Evolutionary conservation across 1,284 basidiomycete genomes (phyloP), one percentile per base, ranked within the genome.

Genomic region (Puccinia horiana): DNA sequence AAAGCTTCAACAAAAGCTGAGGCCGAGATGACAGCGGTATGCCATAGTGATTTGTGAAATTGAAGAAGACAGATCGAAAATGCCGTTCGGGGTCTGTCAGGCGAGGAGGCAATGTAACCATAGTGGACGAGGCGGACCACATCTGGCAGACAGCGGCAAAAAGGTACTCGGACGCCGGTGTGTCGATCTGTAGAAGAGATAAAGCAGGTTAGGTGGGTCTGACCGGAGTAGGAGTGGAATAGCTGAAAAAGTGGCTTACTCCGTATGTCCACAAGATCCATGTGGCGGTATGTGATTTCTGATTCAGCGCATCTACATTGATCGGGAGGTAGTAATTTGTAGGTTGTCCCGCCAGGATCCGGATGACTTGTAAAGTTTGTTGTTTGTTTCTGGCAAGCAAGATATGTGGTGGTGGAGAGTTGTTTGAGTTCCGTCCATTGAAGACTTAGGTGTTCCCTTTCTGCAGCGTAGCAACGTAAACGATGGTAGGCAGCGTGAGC

Each of bases 21-120:
- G 14, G 42, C 35, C 6, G 73, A 58, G 6, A 56, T 18, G 12
- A 37, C 35, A 23, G 52, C 23, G 5, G 49, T 37, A 3, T 75
- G 29, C 75, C 75, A 76, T n/a, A 76, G 35, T 37, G 20, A 14
- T n/a, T 76, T n/a, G 42, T 76, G 74, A 29, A 76, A 76, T 40
- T 76, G 74, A 20, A 76, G 29, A 12, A 76, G 32, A 9, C 20
- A 26, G 1, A 76, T 61, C 14, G 74, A 76, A 37, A 61, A 76
- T 18, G 52, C 40, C 1, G 74, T 76, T 8, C 74, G 23, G 35
- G 74, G 74, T 20, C 4, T n/a, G 1, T 29, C 32, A 29, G 74
- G 74, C 12, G 74, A 76, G 47, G 26, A n/a, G 35, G 74, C n/a
- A 2, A 76, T 54, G n/a, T 76, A 76, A 6, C 74, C 74, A 16